Percentiles rank a stretch among this genome's conserved stretches.
These are phyloP conservation scores for Apophysomyces trapeziformis DNA, from an alignment of 371 early-diverging fungal species.

Conservation along the genomic window DNA sequence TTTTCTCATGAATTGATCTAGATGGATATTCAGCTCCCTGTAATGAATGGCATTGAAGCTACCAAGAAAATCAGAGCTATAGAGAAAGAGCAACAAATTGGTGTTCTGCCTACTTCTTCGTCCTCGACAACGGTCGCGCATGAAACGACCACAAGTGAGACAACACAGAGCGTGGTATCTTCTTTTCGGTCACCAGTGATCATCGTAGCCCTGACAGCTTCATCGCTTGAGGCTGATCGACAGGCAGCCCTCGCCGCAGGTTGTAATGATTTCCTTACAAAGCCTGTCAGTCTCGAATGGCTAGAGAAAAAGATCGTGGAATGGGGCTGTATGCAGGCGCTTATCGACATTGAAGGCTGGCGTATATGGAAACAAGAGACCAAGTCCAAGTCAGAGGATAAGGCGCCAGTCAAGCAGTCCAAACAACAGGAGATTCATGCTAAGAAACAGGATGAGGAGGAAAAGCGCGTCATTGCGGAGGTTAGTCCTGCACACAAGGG, in stretches of 20 bases:
- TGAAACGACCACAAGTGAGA: neutral
- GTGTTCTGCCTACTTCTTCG: constrained; percentile 46
- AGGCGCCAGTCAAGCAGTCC: neutral
- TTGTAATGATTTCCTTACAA: constrained; percentile 85
- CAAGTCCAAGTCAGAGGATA: constrained; percentile 12
- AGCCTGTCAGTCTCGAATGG: constrained; percentile 81
- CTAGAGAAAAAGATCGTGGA: constrained; percentile 82
- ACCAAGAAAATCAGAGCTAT: constrained; percentile 68
- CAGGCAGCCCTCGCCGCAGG: constrained; percentile 79
- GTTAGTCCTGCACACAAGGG: constrained; percentile 15
- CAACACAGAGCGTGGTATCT: constrained; percentile 28
- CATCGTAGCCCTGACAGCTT: constrained; percentile 84
- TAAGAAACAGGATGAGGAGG: neutral
- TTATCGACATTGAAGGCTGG: constrained; percentile 83
- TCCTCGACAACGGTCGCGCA: constrained; percentile 16
- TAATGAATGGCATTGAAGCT: constrained; percentile 79
- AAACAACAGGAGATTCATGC: neutral
- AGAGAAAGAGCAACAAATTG: constrained; percentile 62
- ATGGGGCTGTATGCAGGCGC: constrained; percentile 89
- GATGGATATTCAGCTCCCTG: constrained; percentile 81
- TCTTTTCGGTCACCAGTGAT: constrained; percentile 72
- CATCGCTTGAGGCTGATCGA: constrained; percentile 70
- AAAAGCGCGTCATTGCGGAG: constrained; percentile 9
- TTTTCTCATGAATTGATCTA: constrained; percentile 14
- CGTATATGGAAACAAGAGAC: constrained; percentile 57